A percentile compares a stretch with the other conserved stretches of the same genome.
These are phyloP conservation scores for Persicaria tinctoria DNA, from an alignment of 148 eudicot species.

Conservation along the genomic window DNA sequence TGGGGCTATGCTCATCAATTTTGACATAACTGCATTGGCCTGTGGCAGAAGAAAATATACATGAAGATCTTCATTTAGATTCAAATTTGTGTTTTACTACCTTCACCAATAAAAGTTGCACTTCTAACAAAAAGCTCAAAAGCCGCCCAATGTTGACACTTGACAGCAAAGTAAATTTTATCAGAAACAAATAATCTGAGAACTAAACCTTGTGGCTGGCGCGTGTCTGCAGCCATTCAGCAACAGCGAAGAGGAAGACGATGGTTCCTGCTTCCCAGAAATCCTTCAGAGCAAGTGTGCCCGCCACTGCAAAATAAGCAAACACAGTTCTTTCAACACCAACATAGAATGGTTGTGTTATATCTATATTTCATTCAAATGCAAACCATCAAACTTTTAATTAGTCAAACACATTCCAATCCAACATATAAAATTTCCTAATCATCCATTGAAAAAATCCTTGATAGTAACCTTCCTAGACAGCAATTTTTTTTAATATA, in stretches of 20 bases:
- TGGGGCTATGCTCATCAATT: constrained; percentile 49
- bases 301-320: constrained; percentile 37
- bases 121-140: background rate
- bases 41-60: background rate
- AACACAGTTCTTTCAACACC: background rate
- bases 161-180: background rate
- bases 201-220: constrained; percentile 72
- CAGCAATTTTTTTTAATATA: background rate
- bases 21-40: constrained; percentile 61
- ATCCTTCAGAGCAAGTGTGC: constrained; percentile 60
- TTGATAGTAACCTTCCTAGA: background rate
- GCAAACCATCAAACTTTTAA: background rate
- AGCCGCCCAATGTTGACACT: background rate
- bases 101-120: background rate
- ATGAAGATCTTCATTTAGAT: background rate
- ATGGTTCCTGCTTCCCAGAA: constrained; percentile 81
- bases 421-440: background rate
- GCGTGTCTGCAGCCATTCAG: constrained; percentile 87
- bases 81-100: background rate
- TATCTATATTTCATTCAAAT: background rate
- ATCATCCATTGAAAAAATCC: background rate
- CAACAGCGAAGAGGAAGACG: constrained; percentile 75
- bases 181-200: background rate
- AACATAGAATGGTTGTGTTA: background rate
- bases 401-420: background rate